Base-by-base conservation (phyloP, 371 early-diverging fungal species). In the Dentiscutata heterogama region DNA sequence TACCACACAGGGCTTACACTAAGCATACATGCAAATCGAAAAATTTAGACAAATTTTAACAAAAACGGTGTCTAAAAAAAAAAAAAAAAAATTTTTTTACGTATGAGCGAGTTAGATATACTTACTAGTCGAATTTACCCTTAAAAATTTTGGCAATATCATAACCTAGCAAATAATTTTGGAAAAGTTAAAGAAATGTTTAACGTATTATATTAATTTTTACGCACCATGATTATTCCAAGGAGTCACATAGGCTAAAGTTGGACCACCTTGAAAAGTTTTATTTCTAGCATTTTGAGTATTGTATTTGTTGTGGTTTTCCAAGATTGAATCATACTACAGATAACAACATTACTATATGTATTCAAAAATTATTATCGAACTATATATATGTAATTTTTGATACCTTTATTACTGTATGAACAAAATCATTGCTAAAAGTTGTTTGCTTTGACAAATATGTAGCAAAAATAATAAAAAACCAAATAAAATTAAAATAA, bases 161-260 rank as follows among this genome's bases (percentile, higher is more conserved):
- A 80, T 92, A 92, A 13, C 92, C 90, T 88, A 50, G 35, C 0
- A 5, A 46, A 46, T 46, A 46, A 46, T 46, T 46, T 58, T 58
- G 13, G 11, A 58, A 20, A 20, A 58, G 22, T 58, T 5, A 58
- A 16, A 5, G 18, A 58, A 58, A 16, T 58, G 58, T 58, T 58
- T 20, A 58, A 58, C 20, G 18, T 58, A 58, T 58, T 20, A 54
- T 58, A 58, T 5, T 29, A 27, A 27, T n/a, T 58, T n/a, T 58
- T 58, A 46, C 11, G 4, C 82, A 87, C 93, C 93, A 81, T 87
- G 85, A 77, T 88, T 90, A 82, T 93, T 92, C 93, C 93, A 93
- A 2, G 93, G 93, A 0, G 93, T 93, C 20, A 93, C 91, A 82
- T 92, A 93, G 10, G 88, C 93, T 60, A 93, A 75, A 1, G 88